Evolutionary conservation across 2,329 filamentous ascomycete genomes (phyloP), one percentile per base, ranked within the genome.

Genomic region (Colletotrichum sojae): DNA sequence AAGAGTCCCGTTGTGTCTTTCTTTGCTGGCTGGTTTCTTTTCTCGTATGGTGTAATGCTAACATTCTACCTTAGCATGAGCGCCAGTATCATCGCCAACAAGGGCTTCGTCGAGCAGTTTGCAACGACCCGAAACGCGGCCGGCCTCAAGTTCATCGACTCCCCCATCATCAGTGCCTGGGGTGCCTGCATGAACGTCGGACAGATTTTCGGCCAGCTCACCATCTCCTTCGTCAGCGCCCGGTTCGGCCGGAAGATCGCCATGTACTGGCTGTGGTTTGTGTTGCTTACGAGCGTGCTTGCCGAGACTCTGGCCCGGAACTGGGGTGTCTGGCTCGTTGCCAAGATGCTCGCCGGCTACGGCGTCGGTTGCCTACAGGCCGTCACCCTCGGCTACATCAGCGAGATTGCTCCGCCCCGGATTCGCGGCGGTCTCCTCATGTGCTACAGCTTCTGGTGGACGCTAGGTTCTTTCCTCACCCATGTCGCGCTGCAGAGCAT

Each of bases 371-470:
- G 81, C 71, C 72, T 84, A 4, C 81, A 83, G 63, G 78, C 79
- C 8, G 83, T 82, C 0, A 66, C 84, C 39, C 81, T 81, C 0
- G 76, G 81, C 0, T 84, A 83, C 64, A 76, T 84, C 5, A 76
- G 81, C 3, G 82, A 84, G 65, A 74, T 81, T 0, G 78, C 82
- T 0, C 82, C 83, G 0, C 79, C 79, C 0, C 78, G 81, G 8
- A 75, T 83, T 1, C 76, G 81, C 18, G 83, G 83, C 20, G 77
- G 80, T 3, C 45, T 78, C 3, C 77, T 83, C 40, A 82, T 83
- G 70, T 75, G 76, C 6, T 83, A 83, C 65, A 81, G 75, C 58
- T 78, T 83, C 71, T 85, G 83, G 83, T 84, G 80, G 70, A 78
- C 80, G 1, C 36, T 84, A 0, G 83, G 83, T 1, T 76, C 78